Evolutionary conservation across 1,284 basidiomycete genomes (phyloP).

Genomic region (Dichomitus squalens): DNA sequence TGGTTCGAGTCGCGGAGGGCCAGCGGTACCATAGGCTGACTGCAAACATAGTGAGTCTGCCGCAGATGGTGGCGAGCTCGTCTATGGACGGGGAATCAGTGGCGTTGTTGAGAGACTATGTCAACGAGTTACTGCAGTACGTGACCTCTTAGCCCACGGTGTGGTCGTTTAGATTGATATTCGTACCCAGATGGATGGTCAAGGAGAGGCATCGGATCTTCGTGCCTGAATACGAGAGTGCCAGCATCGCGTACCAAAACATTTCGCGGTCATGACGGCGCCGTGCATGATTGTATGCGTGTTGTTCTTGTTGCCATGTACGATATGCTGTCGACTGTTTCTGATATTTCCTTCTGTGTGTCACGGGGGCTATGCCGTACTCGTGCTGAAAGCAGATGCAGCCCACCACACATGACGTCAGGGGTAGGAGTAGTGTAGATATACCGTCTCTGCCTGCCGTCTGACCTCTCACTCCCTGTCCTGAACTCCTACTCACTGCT

Average conservation of each 20-base stretch:
- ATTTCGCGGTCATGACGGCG: constrained; percentile 58
- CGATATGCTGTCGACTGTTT: neutral
- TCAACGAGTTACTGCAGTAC: constrained; percentile 86
- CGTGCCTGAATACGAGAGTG: constrained; percentile 71
- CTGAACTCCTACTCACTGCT: no score
- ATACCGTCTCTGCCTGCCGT: no score
- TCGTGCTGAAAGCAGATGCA: no score
- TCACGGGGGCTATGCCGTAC: no score
- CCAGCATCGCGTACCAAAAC: constrained; percentile 75
- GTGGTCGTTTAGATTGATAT: constrained; percentile 5
- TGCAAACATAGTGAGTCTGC: constrained; percentile 60
- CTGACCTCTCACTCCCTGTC: no score
- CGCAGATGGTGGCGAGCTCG: constrained; percentile 86
- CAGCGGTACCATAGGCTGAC: neutral
- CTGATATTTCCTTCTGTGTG: no score
- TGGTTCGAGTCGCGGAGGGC: constrained; percentile 14
- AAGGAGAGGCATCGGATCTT: constrained; percentile 70
- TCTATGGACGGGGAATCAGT: constrained; percentile 92
- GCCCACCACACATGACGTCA: no score
- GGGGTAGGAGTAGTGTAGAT: no score
- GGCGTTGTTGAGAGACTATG: constrained; percentile 83
- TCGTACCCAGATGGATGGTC: constrained; percentile 61
- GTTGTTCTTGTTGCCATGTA: neutral
- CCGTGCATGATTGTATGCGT: neutral
- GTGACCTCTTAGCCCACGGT: constrained; percentile 35